Base-by-base conservation (phyloP, 192 early-diverging fungal species). In the Backusella psychrophila region DNA sequence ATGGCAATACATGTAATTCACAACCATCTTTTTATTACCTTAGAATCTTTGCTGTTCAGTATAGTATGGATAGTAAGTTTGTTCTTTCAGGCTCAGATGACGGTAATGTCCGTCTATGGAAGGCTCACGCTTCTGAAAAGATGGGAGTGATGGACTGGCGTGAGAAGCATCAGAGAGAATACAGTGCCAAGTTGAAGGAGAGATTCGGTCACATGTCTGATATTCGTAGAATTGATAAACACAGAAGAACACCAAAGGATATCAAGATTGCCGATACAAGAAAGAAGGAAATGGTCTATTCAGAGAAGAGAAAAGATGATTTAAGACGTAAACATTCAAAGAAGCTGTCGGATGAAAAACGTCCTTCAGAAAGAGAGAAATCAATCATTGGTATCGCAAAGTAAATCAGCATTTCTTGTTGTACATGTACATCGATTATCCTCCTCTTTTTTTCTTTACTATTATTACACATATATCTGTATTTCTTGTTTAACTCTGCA, bases 31-130 rank as follows among this genome's bases (percentile, higher is more conserved):
- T 33, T 93, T 91, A 74, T 96, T 95, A 23, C 89, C 90, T 15
- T 52, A 76, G 78, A 19, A 90, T 98, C 35, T 99, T 98, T 80
- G 93, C 93, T 71, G 97, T 96, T 23, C 90, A 93, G 72, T 99
- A 88, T 82, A 93, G 91, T 66, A 96, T 97, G 95, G 98, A 99
- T 81, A 89, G 90, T 80, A 97, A 96, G 68, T 99, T 91, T 80
- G 91, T 99, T 6, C 78, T 99, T 29, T 97, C 95, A 12, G 98
- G 97, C 14, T 95, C 93, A 29, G 97, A 99, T 82, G 98, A 99
- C 82, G 97, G 97, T 74, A 99, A 96, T 81, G 86, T 99, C 79
- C 92, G 98, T 52, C 77, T 99, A 69, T 99, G 98, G 98, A 98
- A 97, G 81, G 96, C 96, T 1, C 84, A 90, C 15, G 96, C 96